Evolutionary conservation across 305 asterid genomes (phyloP).

Genomic region (Nicotiana rustica): DNA sequence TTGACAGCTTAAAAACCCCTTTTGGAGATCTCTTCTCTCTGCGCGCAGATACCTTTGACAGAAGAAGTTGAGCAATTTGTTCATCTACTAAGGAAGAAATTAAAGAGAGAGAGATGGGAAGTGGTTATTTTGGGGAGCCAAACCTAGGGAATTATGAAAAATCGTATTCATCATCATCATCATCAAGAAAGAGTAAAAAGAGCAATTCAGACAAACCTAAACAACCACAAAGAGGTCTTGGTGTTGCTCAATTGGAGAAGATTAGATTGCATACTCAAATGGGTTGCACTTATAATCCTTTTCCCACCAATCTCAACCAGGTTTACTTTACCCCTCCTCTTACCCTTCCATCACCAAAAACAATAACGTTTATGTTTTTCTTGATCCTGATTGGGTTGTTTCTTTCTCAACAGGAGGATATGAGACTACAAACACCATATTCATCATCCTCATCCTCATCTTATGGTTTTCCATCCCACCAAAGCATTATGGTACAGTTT

Average conservation of each 20-base stretch:
- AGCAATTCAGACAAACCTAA: constrained; percentile 69
- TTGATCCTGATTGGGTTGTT: background rate
- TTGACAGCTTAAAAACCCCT: constrained; percentile 56
- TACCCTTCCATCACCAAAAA: no score
- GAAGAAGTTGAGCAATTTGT: background rate
- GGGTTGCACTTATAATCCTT: constrained; percentile 57
- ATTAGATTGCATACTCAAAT: constrained; percentile 86
- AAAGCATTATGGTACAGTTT: constrained; percentile 58
- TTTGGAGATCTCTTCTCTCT: constrained; percentile 53
- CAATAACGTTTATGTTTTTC: background rate
- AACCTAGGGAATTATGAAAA: constrained; percentile 52
- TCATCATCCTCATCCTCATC: constrained; percentile 50
- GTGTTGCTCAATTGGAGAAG: constrained; percentile 94
- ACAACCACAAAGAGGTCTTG: constrained; percentile 91
- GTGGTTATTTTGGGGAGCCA: constrained; percentile 68
- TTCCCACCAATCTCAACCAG: constrained; percentile 53
- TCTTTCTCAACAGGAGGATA: constrained; percentile 60
- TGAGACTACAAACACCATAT: constrained; percentile 62
- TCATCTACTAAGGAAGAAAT: no score
- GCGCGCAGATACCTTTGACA: background rate
- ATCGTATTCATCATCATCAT: constrained; percentile 40
- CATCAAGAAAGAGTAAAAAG: constrained; percentile 67
- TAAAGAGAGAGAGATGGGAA: constrained; percentile 54
- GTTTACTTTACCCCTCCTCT: constrained; percentile 33
- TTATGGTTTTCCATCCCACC: constrained; percentile 57